Base-by-base conservation (phyloP, 768 basidiomycete species). In the Kwoniella sp. region DNA sequence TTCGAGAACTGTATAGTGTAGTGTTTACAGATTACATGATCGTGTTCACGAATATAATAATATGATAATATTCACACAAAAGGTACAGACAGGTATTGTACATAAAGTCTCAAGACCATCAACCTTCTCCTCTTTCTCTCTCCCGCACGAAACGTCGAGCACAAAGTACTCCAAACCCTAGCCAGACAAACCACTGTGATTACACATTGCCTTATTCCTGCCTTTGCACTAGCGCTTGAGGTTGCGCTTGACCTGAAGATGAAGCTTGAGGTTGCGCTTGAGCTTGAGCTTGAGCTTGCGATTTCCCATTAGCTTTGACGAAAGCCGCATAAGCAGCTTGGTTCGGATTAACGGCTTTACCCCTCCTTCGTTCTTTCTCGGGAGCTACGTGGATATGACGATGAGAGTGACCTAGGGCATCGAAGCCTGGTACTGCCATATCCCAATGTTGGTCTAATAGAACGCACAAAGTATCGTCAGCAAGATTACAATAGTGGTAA, bases 351-450 rank as follows among this genome's bases (percentile, higher is more conserved):
- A 64, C 62, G 13, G 47, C 55, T 33, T 33, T 57, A 13, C 27
- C 55, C 22, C 50, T 25, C 36, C 50, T 36, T 24, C 56, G 21
- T 9, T 64, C 62, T 27, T 37, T 36, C 33, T 64, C 62, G n/a
- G 55, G 55, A 8, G 55, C 48, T 53, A 54, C 48, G 37, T 65
- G 52, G 8, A 53, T 52, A 52, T 69, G 65, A 13, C 37, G 17
- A 48, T 48, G 64, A 19, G 57, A 48, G 29, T 64, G 65, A 24
- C 58, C 26, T n/a, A 63, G 33, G 9, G 64, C 68, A 51, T 69
- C 68, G 36, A 65, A 69, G 17, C 68, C 64, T 21, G 68, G 68
- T 8, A 58, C 65, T 29, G 54, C 57, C 26, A 64, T 56, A 30
- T 60, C 57, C 52, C 64, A 69, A 29, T 36, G 46, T 30, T 62